phyloP scores from a whole-genome alignment of 352 stramenopile species.

The Globisporangium barbulae region DNA sequence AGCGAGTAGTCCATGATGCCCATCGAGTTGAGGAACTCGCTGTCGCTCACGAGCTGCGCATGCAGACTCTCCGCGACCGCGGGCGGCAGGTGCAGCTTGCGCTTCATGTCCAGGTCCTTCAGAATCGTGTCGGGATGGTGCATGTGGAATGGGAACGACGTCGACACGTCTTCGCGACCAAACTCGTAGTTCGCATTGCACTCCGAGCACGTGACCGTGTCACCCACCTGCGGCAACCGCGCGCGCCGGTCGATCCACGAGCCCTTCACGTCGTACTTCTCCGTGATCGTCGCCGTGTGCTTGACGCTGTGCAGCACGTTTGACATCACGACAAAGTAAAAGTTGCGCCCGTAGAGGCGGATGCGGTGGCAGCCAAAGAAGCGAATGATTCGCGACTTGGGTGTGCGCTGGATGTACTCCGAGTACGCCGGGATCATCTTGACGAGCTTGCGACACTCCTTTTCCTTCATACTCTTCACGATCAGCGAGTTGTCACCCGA shows the following conservation, averaged over 20 bases:
- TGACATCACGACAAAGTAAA: constrained; percentile 82
- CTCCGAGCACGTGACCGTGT: constrained; percentile 62
- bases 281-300: constrained; percentile 55
- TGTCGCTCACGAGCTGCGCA: constrained; percentile 47
- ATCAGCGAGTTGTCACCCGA: constrained; percentile 71
- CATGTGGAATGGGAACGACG: constrained; percentile 34
- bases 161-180: constrained; percentile 27
- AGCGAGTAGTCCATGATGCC: constrained; percentile 84
- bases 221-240: constrained; percentile 39
- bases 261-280: constrained; percentile 79
- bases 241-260: constrained; percentile 69
- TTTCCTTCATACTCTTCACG: constrained; percentile 76
- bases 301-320: constrained; percentile 65
- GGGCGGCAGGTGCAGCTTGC: constrained; percentile 36
- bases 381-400: constrained; percentile 70
- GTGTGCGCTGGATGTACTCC: constrained; percentile 53
- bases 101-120: constrained; percentile 64
- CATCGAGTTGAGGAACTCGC: constrained; percentile 62
- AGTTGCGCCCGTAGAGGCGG: constrained; percentile 72
- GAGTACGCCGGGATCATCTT: constrained; percentile 70
- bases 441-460: constrained; percentile 71
- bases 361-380: constrained; percentile 87
- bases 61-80: constrained; percentile 34
- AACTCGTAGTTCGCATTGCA: constrained; percentile 57
- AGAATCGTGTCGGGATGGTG: constrained; percentile 68